A percentile compares a stretch with the other conserved stretches of the same genome.
Conservation (phyloP, 441 rosid species). For the Euphorbia schlechtendalii region DNA sequence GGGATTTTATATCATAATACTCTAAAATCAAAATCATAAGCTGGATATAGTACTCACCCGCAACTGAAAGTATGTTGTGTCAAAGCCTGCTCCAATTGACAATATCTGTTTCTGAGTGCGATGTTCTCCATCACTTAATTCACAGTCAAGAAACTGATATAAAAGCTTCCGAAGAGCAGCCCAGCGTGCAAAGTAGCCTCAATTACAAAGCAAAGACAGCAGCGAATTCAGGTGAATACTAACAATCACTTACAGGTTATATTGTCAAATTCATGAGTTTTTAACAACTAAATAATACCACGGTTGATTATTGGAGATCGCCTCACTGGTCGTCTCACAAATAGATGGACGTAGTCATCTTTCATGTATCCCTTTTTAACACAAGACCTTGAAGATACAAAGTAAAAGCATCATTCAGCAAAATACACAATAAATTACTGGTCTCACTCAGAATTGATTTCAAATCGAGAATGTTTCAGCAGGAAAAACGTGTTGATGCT, state of each 20-base stretch:
- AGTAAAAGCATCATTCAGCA: not conserved
- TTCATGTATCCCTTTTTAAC: slow-evolving; percentile 81
- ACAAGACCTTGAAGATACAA: slow-evolving; percentile 57
- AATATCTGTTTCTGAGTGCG: slow-evolving; percentile 67
- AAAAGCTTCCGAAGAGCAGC: slow-evolving; percentile 85
- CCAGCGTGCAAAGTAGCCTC: slow-evolving; percentile 96
- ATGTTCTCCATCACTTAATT: slow-evolving; percentile 24
- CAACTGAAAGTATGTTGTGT: slow-evolving; percentile 82
- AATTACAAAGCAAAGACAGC: slow-evolving; percentile 11
- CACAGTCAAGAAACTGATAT: slow-evolving; percentile 67
- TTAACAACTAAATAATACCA: slow-evolving; percentile 37
- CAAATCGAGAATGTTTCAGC: not conserved
- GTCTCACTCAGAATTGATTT: not conserved
- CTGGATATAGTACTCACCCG: slow-evolving; percentile 37
- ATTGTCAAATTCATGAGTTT: not conserved
- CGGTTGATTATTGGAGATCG: slow-evolving; percentile 94
- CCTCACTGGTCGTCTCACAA: slow-evolving; percentile 80
- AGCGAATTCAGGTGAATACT: slow-evolving; percentile 9
- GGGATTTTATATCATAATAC: not conserved
- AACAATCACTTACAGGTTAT: not conserved
- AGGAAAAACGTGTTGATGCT: too few relatives aligned
- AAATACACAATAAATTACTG: not conserved
- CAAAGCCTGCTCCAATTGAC: slow-evolving; percentile 96
- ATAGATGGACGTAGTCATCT: slow-evolving; percentile 77
- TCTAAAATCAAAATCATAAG: not conserved